These are phyloP conservation scores for button mushroom (Agaricus bisporus) DNA, from an alignment of 768 basidiomycete genomes.

Conservation along the genomic window DNA sequence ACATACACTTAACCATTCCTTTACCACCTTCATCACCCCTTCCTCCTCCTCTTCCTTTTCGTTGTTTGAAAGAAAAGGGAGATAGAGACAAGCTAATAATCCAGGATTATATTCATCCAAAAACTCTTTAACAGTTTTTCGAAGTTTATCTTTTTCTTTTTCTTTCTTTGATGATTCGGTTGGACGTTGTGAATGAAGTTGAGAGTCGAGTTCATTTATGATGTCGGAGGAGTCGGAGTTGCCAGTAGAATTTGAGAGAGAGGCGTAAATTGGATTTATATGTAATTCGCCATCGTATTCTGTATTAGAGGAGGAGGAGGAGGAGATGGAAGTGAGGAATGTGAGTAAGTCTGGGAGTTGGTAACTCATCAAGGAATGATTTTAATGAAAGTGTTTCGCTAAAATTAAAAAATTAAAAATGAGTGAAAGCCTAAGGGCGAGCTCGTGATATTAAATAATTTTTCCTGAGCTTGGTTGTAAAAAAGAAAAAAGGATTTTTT, in stretches of 20 bases:
- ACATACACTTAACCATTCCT: constrained; percentile 4
- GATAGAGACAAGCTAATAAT: background rate
- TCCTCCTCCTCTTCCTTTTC: background rate
- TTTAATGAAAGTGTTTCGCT: no score
- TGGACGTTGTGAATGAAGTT: no score
- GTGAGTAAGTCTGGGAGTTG: constrained; percentile 8
- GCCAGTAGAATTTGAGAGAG: no score
- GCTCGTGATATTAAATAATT: no score
- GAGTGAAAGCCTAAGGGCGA: no score
- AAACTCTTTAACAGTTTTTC: background rate
- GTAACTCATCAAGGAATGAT: constrained; percentile 3
- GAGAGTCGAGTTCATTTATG: no score
- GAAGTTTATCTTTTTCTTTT: no score
- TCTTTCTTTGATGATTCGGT: no score
- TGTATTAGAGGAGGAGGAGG: background rate
- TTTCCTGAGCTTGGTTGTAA: no score
- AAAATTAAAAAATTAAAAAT: no score
- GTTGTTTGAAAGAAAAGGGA: background rate
- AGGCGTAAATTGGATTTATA: constrained; percentile 1
- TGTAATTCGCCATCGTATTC: constrained; percentile 3
- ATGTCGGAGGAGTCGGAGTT: no score
- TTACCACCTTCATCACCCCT: background rate
- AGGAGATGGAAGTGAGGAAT: background rate
- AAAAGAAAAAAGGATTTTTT: no score
- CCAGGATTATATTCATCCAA: constrained; percentile 7